Evolutionary conservation across 2,329 filamentous ascomycete genomes (phyloP), one percentile per base, ranked within the genome.

Genomic region (Arthrobotrys conoides): DNA sequence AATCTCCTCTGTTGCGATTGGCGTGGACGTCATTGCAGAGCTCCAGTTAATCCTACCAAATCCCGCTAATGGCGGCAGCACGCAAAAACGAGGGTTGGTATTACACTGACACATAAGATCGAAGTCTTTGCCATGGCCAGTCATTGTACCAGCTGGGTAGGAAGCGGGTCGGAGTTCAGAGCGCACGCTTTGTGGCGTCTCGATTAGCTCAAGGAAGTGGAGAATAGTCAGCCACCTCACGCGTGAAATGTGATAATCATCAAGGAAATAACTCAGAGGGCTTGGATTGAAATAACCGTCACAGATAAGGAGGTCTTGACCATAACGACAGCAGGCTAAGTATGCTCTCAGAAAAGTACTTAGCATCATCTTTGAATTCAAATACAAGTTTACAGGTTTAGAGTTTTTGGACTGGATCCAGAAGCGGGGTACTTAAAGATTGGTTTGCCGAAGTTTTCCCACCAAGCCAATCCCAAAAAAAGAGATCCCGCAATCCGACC

Each of bases 351-450:
- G 33, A 55, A 55, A 55, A 55, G 51, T 33, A 55, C 18, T 12
- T n/a, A 30, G 27, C 6, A 30, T 30, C 27, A 30, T 3, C n/a
- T 30, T 30, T 30, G 27, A 59, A 38, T n/a, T 27, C 30, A 5
- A 46, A 18, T 20, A 41, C 5, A 5, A 18, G 30, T 5, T 14
- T 9, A 6, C 3, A 3, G 27, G 3, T 48, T 55, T 55, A 38
- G 44, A 27, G 48, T 30, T 33, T 22, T 6, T 14, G 41, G 5
- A 20, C n/a, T 46, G 51, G 63, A 57, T 33, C 55, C 63, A 69
- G 27, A 69, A 75, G 71, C 71, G 71, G 71, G 71, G 71, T 75
- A 75, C 46, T 44, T 30, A 67, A 59, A 46, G 27, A 30, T 36
- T 49, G 16, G 68, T 24, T 53, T 67, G 63, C 70, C 69, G 61